These are phyloP conservation scores for Cytospora mali DNA, from an alignment of 2,329 filamentous ascomycete species.

Conservation along the genomic window DNA sequence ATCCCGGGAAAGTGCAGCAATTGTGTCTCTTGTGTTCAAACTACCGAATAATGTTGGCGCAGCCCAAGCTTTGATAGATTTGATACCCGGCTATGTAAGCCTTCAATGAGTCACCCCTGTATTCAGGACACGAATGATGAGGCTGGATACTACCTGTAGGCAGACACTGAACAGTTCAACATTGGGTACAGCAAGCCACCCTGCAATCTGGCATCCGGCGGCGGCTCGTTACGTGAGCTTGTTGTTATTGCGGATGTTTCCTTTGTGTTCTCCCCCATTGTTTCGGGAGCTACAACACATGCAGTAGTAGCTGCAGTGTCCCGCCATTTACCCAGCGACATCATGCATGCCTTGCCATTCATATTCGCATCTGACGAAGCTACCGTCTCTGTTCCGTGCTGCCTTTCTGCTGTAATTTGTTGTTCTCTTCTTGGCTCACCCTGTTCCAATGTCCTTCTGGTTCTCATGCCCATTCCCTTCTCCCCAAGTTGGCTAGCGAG, in stretches of 20 bases:
- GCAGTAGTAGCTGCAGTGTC: slow-evolving; percentile 1
- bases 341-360: neutral
- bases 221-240: neutral
- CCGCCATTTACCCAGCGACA: slow-evolving; percentile 1
- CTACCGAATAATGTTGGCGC: neutral
- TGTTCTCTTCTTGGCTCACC: neutral
- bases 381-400: neutral
- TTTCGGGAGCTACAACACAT: slow-evolving; percentile 7
- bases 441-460: neutral
- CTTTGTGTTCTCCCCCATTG: neutral
- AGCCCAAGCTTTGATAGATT: neutral
- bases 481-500: neutral
- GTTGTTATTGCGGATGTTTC: neutral
- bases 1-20: neutral
- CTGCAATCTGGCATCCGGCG: neutral
- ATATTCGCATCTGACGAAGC: neutral
- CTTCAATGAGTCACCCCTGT: neutral
- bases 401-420: neutral
- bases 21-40: neutral
- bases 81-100: slow-evolving; percentile 6
- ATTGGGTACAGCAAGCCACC: neutral
- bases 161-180: neutral
- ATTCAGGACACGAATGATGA: neutral
- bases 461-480: neutral
- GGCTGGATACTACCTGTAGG: slow-evolving; percentile 2